phyloP scores from a whole-genome alignment of 257 asterid genomes.

The Nicotiana sylvestris region DNA sequence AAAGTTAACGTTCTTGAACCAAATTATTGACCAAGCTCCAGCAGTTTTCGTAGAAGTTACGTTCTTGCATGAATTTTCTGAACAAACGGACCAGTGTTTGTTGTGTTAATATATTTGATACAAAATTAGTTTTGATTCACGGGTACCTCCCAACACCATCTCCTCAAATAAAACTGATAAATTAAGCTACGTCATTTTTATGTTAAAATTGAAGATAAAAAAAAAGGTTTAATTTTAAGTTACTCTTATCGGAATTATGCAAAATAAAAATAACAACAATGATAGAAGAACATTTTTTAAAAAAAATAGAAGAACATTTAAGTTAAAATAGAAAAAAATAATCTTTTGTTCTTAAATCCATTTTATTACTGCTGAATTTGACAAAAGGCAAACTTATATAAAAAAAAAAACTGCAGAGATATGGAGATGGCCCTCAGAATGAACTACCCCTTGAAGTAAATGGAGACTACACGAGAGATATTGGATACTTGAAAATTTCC shows the following conservation, averaged over 20 bases:
- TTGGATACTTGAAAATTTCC: constrained; percentile 33
- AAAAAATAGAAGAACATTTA: neutral
- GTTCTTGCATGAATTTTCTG: no score
- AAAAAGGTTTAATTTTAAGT: neutral
- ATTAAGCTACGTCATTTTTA: neutral
- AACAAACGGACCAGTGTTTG: no score
- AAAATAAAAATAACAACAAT: neutral
- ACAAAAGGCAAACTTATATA: neutral
- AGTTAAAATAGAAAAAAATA: neutral
- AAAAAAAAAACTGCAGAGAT: constrained; percentile 30
- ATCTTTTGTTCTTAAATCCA: neutral
- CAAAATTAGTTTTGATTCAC: no score
- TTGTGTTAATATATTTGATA: no score
- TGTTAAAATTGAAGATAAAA: no score
- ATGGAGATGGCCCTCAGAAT: constrained; percentile 45
- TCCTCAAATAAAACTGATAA: no score
- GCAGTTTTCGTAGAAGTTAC: neutral
- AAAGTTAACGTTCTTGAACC: neutral
- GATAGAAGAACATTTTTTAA: neutral
- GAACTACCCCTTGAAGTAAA: constrained; percentile 39
- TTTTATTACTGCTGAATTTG: neutral
- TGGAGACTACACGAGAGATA: constrained; percentile 51
- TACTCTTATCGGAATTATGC: neutral
- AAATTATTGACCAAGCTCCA: neutral
- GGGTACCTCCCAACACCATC: no score